These are phyloP conservation scores for Wallacemonas sp. DNA, from an alignment of 208 protist genomes.

Conservation along the genomic window DNA sequence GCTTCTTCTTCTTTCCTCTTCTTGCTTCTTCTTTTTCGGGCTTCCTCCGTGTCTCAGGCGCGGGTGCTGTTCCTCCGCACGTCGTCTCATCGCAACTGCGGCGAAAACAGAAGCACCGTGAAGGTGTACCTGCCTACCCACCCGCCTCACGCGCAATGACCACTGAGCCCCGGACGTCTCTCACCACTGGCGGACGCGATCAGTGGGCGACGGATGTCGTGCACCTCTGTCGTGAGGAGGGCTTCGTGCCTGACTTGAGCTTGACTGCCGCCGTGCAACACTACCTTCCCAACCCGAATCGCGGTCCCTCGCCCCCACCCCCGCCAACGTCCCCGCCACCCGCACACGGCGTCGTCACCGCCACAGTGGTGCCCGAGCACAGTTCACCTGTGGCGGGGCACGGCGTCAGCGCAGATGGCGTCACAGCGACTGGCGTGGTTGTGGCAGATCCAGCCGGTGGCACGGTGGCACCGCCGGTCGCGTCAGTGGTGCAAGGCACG, in stretches of 20 bases:
- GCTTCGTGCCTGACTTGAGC: slow-evolving; percentile 21
- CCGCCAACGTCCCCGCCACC: too few relatives aligned
- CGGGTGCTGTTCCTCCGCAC: too few relatives aligned
- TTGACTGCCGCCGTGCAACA: slow-evolving; percentile 6
- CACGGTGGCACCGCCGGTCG: background rate
- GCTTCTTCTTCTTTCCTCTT: slow-evolving; percentile 4
- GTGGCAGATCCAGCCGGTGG: background rate
- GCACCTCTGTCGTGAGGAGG: slow-evolving; percentile 11
- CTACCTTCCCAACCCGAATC: background rate
- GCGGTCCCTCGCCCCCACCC: too few relatives aligned
- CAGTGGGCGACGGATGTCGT: slow-evolving; percentile 36
- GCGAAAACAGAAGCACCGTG: background rate
- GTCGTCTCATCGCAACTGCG: too few relatives aligned
- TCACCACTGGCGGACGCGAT: slow-evolving; percentile 15
- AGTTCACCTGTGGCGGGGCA: too few relatives aligned
- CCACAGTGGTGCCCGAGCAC: background rate
- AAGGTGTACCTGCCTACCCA: too few relatives aligned
- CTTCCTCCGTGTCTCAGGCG: too few relatives aligned
- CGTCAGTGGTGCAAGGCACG: too few relatives aligned
- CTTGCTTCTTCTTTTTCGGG: background rate
- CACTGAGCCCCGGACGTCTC: background rate
- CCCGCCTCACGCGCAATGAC: too few relatives aligned
- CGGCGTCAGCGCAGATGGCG: too few relatives aligned
- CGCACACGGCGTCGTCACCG: background rate
- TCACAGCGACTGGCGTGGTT: background rate